phyloP scores from a whole-genome alignment of 768 basidiomycete genomes.

The Lactarius sp. region DNA sequence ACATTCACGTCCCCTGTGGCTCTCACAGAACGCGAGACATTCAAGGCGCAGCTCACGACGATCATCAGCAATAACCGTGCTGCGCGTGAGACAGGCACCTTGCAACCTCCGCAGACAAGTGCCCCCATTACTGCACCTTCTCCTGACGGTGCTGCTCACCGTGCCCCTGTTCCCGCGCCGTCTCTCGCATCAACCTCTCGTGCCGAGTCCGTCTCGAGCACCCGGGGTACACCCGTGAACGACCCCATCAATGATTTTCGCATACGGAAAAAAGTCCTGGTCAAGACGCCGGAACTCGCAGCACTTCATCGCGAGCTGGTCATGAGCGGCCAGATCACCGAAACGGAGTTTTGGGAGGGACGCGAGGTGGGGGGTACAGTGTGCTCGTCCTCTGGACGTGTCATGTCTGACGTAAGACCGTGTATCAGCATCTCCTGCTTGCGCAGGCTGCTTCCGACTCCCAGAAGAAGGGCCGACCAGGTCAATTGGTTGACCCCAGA shows the following conservation, averaged over 20 bases:
- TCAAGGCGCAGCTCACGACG: slow-evolving; percentile 72
- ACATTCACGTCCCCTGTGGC: slow-evolving; percentile 71
- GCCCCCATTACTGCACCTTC: slow-evolving; percentile 29
- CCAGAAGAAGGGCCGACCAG: slow-evolving; percentile 77
- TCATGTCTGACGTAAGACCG: slow-evolving; percentile 29
- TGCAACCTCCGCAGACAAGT: slow-evolving; percentile 21
- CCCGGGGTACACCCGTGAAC: slow-evolving; percentile 49
- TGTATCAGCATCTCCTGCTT: slow-evolving; percentile 60
- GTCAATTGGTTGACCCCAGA: slow-evolving; percentile 82
- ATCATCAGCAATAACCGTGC: slow-evolving; percentile 72
- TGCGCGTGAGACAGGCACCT: slow-evolving; percentile 16
- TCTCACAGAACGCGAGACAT: slow-evolving; percentile 67
- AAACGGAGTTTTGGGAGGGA: slow-evolving; percentile 96
- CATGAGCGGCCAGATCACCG: slow-evolving; percentile 75
- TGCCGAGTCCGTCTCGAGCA: slow-evolving; percentile 56
- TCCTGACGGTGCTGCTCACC: slow-evolving; percentile 24
- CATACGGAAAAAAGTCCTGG: slow-evolving; percentile 71
- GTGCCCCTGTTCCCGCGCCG: slow-evolving; percentile 31
- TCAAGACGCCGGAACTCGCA: slow-evolving; percentile 73
- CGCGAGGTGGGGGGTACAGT: slow-evolving; percentile 58
- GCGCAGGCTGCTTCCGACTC: slow-evolving; percentile 69
- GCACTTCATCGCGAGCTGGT: slow-evolving; percentile 86
- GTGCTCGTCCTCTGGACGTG: slow-evolving; percentile 18
- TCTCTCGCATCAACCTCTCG: slow-evolving; percentile 52
- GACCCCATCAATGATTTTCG: slow-evolving; percentile 66